Evolutionary conservation across 139 green algal species (phyloP).

Genomic region (Auxenochlorella protothecoides): DNA sequence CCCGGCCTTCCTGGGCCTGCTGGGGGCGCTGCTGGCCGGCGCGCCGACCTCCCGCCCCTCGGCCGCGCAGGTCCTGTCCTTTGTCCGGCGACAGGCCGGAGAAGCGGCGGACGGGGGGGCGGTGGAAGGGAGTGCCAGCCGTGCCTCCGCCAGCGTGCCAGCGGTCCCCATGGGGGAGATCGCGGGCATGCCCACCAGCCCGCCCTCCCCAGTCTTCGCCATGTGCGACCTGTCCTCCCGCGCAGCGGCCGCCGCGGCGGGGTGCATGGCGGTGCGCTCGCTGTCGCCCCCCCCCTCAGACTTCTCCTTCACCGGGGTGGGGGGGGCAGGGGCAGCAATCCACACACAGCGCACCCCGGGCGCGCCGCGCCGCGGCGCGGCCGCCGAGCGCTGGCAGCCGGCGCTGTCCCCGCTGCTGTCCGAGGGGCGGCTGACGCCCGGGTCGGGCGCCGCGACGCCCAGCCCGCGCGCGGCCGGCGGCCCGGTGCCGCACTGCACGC

Average conservation of each 20-base stretch:
- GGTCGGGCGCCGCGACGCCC: slow-evolving; percentile 3
- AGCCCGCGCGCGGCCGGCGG: neutral
- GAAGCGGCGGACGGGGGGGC: too few species aligned
- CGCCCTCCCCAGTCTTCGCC: neutral
- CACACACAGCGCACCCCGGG: neutral
- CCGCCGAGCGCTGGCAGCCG: slow-evolving; percentile 9
- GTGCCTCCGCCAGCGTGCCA: too few species aligned
- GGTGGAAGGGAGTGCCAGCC: too few species aligned
- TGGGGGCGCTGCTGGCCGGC: neutral
- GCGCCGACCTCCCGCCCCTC: neutral
- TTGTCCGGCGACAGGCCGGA: too few species aligned
- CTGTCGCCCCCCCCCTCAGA: neutral
- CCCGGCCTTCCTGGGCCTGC: too few species aligned
- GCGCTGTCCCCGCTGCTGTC: slow-evolving; percentile 22
- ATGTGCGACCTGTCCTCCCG: neutral
- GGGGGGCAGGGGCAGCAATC: neutral
- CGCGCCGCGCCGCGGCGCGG: neutral
- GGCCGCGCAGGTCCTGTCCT: neutral
- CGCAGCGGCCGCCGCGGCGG: neutral
- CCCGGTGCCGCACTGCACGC: neutral
- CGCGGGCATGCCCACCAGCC: too few species aligned
- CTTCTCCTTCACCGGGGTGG: neutral
- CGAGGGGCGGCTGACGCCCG: slow-evolving; percentile 18
- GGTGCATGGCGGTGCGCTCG: neutral
- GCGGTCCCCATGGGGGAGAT: too few species aligned